Evolutionary conservation across 2,329 filamentous ascomycete genomes (phyloP).

Genomic region (Phialophora chinensis): DNA sequence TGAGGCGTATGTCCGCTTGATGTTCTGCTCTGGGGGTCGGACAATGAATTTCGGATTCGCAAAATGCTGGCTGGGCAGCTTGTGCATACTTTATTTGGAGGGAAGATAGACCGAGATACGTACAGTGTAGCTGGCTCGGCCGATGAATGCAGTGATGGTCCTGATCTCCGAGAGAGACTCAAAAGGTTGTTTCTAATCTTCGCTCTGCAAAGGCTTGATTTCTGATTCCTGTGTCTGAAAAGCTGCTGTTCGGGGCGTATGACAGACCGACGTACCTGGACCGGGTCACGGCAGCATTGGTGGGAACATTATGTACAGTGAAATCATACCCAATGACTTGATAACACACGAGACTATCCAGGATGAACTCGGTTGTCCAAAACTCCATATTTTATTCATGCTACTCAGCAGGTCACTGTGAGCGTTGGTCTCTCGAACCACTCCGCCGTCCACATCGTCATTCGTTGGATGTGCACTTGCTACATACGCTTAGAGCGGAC

Average conservation of each 20-base stretch:
- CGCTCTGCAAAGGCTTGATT: too few relatives aligned
- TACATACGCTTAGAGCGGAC: background rate
- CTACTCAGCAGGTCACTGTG: background rate
- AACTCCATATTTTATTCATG: conserved; percentile 1
- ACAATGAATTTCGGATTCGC: background rate
- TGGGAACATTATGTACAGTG: background rate
- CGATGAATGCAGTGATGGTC: background rate
- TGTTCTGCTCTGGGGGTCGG: background rate
- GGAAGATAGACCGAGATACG: background rate
- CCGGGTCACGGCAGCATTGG: background rate
- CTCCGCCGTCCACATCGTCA: background rate
- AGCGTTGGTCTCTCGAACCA: background rate
- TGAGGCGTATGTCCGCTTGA: background rate
- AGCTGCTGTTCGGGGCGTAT: background rate
- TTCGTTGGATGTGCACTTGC: background rate
- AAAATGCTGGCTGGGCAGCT: background rate
- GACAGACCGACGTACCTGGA: background rate
- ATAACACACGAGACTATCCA: background rate
- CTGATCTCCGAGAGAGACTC: background rate
- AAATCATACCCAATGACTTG: background rate
- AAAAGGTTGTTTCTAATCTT: background rate
- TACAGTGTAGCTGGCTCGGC: background rate
- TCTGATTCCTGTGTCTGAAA: background rate
- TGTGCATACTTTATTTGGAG: background rate
- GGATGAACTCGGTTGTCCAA: background rate